Evolutionary conservation across 2,329 filamentous ascomycete genomes (phyloP).

Genomic region (Claviceps fusiformis): DNA sequence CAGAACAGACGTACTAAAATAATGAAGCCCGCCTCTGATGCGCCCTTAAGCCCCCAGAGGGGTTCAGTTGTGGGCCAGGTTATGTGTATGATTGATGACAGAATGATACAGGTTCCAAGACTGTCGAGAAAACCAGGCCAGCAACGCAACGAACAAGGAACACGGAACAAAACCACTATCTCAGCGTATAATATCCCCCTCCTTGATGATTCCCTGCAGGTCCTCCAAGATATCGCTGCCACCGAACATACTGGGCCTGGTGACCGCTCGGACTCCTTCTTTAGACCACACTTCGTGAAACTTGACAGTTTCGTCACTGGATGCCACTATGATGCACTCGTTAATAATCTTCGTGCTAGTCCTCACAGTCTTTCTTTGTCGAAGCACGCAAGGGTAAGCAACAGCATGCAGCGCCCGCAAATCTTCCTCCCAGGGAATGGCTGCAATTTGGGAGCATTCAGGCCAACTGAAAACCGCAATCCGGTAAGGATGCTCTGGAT

Average conservation of each 20-base stretch:
- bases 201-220: conserved; percentile 65
- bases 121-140: neutral
- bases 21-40: too few species aligned
- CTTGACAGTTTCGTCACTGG: conserved; percentile 83
- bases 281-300: conserved; percentile 92
- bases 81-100: neutral
- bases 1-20: too few species aligned
- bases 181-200: conserved; percentile 58
- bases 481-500: conserved; percentile 77
- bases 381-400: conserved; percentile 50
- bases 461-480: conserved; percentile 95
- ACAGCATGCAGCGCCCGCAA: conserved; percentile 79
- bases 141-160: neutral
- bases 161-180: neutral
- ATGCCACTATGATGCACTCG: conserved; percentile 73
- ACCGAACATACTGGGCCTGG: conserved; percentile 50
- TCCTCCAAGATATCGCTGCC: conserved; percentile 78
- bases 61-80: neutral
- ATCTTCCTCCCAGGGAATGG: conserved; percentile 71
- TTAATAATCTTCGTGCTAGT: conserved; percentile 17
- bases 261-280: conserved; percentile 37
- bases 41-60: neutral
- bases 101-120: neutral
- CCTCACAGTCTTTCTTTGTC: conserved; percentile 14
- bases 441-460: conserved; percentile 70